Base-by-base conservation (phyloP, 441 rosid species). In the Melastoma candidum region DNA sequence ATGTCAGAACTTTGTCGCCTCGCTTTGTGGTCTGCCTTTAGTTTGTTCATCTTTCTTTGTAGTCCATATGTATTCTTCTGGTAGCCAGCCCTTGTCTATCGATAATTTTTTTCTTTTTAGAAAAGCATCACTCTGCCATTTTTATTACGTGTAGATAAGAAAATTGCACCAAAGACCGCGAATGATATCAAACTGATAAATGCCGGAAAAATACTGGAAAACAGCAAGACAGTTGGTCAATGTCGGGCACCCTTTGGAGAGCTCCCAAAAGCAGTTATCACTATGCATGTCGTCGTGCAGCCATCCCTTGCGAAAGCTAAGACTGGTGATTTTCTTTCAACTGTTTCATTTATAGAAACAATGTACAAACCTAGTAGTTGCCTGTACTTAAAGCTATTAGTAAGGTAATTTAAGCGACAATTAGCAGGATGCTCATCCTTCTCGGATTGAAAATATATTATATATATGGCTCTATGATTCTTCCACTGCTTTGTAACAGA, bases 221-320 rank as follows among this genome's bases (percentile, higher is more conserved):
- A 80, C 74, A 68, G 52, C 71, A 85, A 72, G 85, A 92, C 89
- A 10, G 89, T 92, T 49, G 94, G 86, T 8, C 95, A 83, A 57
- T 92, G 96, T 73, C 82, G 68, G 63, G 76, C 54, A 56, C 96
- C 89, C 3, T 87, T 83, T 65, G 95, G 85, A 17, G 90, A 85
- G 56, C 84, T 87, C 64, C 75, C 83, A 8, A 72, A 70, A 49
- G 85, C 79, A 10, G 79, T 77, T 58, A 85, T 87, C 53, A 87
- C 87, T 59, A 92, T 92, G 98, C 98, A 92, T 58, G 96, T 92
- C 57, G 96, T 87, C 6, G 95, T 85, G 68, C 96, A 87, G 74
- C 90, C 80, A 49, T 69, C 95, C 58, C 53, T 76, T 54, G 67
- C 80, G 1, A 87, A 87, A 73, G 66, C 85, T 11, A 92, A 83